Base-by-base conservation (phyloP, 148 eudicot genomes). In the Tetragonia tetragonoides region DNA sequence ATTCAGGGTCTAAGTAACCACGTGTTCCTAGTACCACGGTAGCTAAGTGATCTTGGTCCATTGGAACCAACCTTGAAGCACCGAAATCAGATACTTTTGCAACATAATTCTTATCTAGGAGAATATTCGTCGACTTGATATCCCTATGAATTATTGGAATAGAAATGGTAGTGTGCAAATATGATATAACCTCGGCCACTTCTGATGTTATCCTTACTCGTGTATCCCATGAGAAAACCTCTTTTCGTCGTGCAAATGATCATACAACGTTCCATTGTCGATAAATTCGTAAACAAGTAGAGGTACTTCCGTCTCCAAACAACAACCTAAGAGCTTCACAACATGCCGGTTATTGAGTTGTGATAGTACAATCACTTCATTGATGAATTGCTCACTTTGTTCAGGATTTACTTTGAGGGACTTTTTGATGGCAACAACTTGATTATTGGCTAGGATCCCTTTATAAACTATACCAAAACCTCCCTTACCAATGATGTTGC, bases 51-150 rank as follows among this genome's bases (percentile, higher is more conserved):
- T 49, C 71, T 51, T 75, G 37, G 28, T 75, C 79, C 6, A 18
- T 10, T 0, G 79, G 83, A 56, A 66, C 71, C 21, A 80, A 46
- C 24, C 56, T 80, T 21, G 83, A 80, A 9, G 83, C 83, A 10
- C 83, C 83, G 49, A 80, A 80, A 69, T 80, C 83, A 4, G 79
- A 68, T 18, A 80, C 79, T 65, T 75, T 80, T 1, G 83, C 83
- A 7, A 69, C 71, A 24, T 61, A 75, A 24, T 62, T 68, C 6
- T 44, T 59, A 20, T 80, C 82, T 39, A 80, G 23, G 39, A 80
- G 79, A 20, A 80, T 75, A 14, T 80, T 80, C 37, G 37, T 41
- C 1, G 83, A 75, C 71, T 80, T 80, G 9, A 80, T 80, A 49
- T 80, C 83, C 10, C 83, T 70, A 49, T 75, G 83, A 17, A 80